phyloP scores from a whole-genome alignment of 352 stramenopile species.

The Globisporangium heterothallicum region DNA sequence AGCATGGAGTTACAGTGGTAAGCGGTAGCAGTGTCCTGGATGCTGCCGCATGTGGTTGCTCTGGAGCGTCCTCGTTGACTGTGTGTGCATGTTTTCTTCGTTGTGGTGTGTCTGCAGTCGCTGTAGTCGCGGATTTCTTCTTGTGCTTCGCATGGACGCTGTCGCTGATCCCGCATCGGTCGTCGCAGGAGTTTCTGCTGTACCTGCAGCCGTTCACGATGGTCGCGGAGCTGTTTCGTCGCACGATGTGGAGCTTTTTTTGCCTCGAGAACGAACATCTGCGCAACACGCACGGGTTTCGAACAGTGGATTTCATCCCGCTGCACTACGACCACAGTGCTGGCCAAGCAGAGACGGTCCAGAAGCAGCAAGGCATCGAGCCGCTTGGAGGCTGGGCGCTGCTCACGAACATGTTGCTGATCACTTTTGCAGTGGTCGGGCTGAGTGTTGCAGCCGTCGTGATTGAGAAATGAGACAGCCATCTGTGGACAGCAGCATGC shows the following conservation, averaged over 20 bases:
- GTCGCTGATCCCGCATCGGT: conserved; percentile 67
- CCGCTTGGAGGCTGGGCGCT: conserved; percentile 41
- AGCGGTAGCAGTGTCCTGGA: neutral
- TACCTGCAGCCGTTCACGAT: conserved; percentile 85
- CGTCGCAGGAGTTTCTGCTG: conserved; percentile 48
- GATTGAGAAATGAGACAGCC: conserved; percentile 38
- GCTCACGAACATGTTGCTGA: conserved; percentile 43
- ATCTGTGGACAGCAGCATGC: too few relatives aligned
- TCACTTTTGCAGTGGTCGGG: conserved; percentile 37
- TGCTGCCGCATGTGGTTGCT: neutral
- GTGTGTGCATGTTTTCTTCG: neutral
- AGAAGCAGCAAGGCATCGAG: conserved; percentile 17
- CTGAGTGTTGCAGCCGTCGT: conserved; percentile 49
- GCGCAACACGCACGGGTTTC: conserved; percentile 82
- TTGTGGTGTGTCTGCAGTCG: conserved; percentile 19
- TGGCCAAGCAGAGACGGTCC: conserved; percentile 33
- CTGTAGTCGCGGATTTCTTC: conserved; percentile 75
- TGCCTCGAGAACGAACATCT: conserved; percentile 82
- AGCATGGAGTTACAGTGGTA: conserved; percentile 71
- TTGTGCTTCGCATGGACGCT: conserved; percentile 81
- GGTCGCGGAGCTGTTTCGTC: conserved; percentile 78
- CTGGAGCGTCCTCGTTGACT: too few relatives aligned
- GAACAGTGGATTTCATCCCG: conserved; percentile 77
- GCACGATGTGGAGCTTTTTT: conserved; percentile 87
- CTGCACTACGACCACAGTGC: conserved; percentile 78